Evolutionary conservation across 2,329 filamentous ascomycete species (phyloP).

Genomic region (Pestalotiopsis sp.): DNA sequence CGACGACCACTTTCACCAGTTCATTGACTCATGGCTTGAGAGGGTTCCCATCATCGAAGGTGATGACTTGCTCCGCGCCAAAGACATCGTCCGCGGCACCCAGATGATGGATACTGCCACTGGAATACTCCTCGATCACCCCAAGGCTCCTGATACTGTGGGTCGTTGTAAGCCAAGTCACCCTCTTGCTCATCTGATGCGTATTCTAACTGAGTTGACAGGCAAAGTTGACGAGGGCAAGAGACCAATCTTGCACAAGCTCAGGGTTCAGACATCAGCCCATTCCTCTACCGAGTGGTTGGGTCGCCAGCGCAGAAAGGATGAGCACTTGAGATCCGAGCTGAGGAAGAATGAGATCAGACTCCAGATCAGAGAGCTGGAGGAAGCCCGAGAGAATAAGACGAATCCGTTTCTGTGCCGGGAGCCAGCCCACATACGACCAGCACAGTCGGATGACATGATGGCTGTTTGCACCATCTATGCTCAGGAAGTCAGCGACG

Average conservation of each 20-base stretch:
- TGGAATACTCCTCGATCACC: too few species aligned
- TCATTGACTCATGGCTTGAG: too few species aligned
- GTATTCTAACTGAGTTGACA: too few species aligned
- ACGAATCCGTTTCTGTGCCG: slow-evolving; percentile 22
- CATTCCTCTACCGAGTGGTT: not conserved
- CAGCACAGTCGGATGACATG: slow-evolving; percentile 41
- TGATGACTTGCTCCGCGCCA: too few species aligned
- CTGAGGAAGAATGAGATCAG: not conserved
- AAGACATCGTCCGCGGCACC: too few species aligned
- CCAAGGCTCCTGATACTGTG: too few species aligned
- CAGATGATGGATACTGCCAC: too few species aligned
- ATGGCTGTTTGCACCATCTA: slow-evolving; percentile 43
- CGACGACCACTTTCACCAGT: too few species aligned
- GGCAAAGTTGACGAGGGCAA: too few species aligned
- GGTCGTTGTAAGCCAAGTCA: too few species aligned
- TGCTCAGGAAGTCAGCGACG: slow-evolving; percentile 41
- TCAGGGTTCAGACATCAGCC: not conserved
- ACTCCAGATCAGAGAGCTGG: not conserved
- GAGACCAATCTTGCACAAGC: not conserved
- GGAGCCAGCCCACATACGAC: slow-evolving; percentile 43
- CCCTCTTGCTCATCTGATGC: too few species aligned
- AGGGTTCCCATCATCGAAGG: too few species aligned
- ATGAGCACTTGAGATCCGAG: not conserved
- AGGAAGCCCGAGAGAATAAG: slow-evolving; percentile 16
- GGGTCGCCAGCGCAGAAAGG: not conserved